phyloP scores from a whole-genome alignment of 345 rosid genomes.

The Ailanthus altissimus region DNA sequence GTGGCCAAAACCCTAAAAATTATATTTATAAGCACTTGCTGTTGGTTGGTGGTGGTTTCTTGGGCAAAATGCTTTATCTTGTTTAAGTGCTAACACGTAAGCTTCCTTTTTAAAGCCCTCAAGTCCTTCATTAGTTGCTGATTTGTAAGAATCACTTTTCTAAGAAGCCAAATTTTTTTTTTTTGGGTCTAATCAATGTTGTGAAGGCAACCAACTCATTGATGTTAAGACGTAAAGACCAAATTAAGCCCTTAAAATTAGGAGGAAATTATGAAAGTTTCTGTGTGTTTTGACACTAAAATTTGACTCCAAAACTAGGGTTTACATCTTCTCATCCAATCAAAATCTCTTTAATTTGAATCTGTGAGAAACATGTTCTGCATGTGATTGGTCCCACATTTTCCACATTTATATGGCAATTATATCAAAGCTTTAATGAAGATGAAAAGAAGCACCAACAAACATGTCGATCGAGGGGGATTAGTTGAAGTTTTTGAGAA shows the following conservation, averaged over 20 bases:
- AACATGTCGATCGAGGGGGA: neutral
- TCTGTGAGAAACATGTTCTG: neutral
- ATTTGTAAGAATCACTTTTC: constrained; percentile 16
- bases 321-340: constrained; percentile 15
- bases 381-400: constrained; percentile 19
- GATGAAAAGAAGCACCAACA: constrained; percentile 23
- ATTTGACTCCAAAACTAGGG: constrained; percentile 5
- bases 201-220: constrained; percentile 3
- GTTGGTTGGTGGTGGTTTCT: neutral
- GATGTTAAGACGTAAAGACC: neutral
- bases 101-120: constrained; percentile 16
- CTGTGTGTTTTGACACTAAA: constrained; percentile 1
- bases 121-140: constrained; percentile 10
- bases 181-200: neutral
- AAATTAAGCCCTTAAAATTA: neutral
- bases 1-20: constrained; percentile 6
- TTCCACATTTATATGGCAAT: neutral
- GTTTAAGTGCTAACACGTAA: constrained; percentile 24
- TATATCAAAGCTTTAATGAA: neutral
- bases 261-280: neutral
- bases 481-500: constrained; percentile 16
- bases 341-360: neutral
- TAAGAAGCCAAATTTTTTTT: neutral
- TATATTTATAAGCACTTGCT: constrained; percentile 7
- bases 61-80: constrained; percentile 16